These are phyloP conservation scores for Trichoderma sp. DNA, from an alignment of 2,329 filamentous ascomycete species.

Conservation along the genomic window DNA sequence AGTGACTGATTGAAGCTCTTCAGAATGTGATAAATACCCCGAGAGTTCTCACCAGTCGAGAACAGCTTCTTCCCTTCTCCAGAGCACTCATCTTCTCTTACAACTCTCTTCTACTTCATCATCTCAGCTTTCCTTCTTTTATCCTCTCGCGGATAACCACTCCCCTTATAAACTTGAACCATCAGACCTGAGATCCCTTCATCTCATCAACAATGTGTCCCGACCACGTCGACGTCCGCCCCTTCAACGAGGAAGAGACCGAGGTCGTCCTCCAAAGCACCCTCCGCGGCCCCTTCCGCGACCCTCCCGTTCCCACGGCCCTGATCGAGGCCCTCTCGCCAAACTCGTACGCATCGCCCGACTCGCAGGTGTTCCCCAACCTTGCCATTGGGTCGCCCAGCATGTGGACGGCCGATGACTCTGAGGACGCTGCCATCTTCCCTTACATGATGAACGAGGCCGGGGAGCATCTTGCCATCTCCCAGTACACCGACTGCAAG, in stretches of 20 bases:
- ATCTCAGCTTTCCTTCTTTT: not conserved
- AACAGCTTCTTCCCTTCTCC: not conserved
- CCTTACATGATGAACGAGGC: slow-evolving; percentile 1
- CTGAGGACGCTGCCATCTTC: not conserved
- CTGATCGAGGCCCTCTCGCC: not conserved
- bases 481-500: not conserved
- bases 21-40: not conserved
- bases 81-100: not conserved
- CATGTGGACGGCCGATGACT: not conserved
- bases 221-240: not conserved
- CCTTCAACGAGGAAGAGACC: not conserved
- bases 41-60: not conserved
- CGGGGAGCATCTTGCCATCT: not conserved
- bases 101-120: not conserved
- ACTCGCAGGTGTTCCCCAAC: not conserved
- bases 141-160: not conserved
- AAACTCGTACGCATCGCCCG: not conserved
- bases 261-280: not conserved
- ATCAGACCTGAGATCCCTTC: not conserved
- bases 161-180: not conserved
- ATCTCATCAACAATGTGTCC: not conserved
- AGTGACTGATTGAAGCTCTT: not conserved
- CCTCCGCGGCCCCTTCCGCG: not conserved
- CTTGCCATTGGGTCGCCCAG: slow-evolving; percentile 6
- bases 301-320: not conserved